Evolutionary conservation across 805 yeast species (phyloP).

Genomic region (Saturnispora mendoncae): DNA sequence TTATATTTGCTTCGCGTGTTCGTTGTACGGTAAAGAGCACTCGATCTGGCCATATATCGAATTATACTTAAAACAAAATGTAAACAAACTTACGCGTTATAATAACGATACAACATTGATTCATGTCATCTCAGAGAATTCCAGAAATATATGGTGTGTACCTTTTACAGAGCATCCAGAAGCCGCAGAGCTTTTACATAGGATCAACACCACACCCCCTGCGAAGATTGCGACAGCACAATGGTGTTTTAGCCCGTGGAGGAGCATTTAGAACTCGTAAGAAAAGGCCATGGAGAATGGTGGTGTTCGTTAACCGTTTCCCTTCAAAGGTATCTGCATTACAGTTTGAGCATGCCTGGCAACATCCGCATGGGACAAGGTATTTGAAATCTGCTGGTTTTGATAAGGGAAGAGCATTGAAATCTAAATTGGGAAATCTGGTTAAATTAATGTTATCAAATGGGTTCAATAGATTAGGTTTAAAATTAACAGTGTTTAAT

Average conservation of each 20-base stretch:
- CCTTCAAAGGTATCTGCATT: conserved; percentile 61
- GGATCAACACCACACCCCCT: conserved; percentile 79
- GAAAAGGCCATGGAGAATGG: conserved; percentile 69
- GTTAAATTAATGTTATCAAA: conserved; percentile 34
- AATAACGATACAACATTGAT: no score
- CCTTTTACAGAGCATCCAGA: conserved; percentile 50
- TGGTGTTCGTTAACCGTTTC: conserved; percentile 57
- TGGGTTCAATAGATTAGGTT: conserved; percentile 38
- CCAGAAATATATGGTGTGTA: conserved; percentile 62
- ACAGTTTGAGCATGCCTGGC: conserved; percentile 83
- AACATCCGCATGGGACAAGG: conserved; percentile 58
- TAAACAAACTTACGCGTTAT: no score
- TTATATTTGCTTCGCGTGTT: conserved; percentile 22
- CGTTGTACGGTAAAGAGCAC: conserved; percentile 28
- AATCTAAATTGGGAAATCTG: conserved; percentile 40
- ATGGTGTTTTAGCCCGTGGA: conserved; percentile 53
- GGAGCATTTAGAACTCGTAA: conserved; percentile 69
- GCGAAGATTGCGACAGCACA: conserved; percentile 64
- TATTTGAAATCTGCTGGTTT: conserved; percentile 34
- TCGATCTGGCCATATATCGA: conserved; percentile 28
- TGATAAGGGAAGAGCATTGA: conserved; percentile 32
- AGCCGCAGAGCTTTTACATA: conserved; percentile 54
- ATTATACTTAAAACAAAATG: background rate
- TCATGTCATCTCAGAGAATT: background rate
- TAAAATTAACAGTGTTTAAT: conserved; percentile 40